A percentile compares a stretch with the other conserved stretches of the same genome.
These are phyloP conservation scores for Capronia epimyces DNA, from an alignment of 2,329 filamentous ascomycete species.

Conservation along the genomic window DNA sequence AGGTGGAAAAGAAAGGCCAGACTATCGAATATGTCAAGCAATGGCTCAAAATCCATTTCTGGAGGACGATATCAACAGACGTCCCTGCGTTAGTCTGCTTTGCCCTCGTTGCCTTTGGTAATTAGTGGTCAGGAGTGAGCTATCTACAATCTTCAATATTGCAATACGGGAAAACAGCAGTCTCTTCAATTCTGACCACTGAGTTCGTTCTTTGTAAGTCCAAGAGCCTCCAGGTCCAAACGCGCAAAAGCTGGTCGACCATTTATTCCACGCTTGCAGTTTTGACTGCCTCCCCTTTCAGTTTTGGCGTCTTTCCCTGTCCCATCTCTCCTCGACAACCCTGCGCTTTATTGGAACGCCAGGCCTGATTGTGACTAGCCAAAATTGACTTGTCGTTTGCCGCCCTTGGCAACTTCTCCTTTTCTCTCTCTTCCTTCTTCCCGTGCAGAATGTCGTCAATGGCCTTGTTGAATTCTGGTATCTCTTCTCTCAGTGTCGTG, in stretches of 20 bases:
- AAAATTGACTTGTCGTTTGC: background rate
- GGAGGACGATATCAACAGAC: constrained; percentile 12
- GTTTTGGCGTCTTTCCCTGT: background rate
- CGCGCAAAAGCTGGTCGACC: constrained; percentile 13
- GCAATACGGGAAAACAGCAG: no score
- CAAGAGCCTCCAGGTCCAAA: constrained; percentile 15
- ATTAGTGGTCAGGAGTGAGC: background rate
- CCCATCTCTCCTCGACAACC: background rate
- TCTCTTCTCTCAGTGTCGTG: constrained; percentile 14
- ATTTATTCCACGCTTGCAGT: constrained; percentile 3
- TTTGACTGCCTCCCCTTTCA: background rate
- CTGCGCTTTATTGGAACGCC: background rate
- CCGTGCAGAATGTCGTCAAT: constrained; percentile 10
- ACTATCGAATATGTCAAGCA: constrained; percentile 14
- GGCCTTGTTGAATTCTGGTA: constrained; percentile 16
- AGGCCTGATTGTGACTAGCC: background rate
- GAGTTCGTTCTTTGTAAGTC: constrained; percentile 13
- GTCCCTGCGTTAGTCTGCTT: constrained; percentile 18
- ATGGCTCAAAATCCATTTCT: constrained; percentile 18
- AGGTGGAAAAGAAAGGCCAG: constrained; percentile 15
- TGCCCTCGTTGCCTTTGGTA: constrained; percentile 6
- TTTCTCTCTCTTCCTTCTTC: background rate
- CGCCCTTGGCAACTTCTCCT: background rate
- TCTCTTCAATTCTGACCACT: background rate
- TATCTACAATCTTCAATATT: background rate